phyloP scores from a whole-genome alignment of 176 grass and related monocot genomes.

The Avena eriantha region DNA sequence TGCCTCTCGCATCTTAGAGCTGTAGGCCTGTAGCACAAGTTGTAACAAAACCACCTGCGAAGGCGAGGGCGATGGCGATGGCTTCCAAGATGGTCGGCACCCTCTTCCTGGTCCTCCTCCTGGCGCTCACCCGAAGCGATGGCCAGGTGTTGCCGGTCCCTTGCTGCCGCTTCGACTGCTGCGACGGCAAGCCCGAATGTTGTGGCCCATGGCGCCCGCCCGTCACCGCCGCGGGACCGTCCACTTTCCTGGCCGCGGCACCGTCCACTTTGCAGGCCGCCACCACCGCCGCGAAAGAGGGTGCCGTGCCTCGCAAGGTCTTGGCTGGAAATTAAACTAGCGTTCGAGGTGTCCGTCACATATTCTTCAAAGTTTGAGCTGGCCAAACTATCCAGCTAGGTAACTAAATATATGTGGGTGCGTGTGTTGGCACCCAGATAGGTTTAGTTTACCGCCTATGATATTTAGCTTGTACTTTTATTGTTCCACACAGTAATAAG shows the following conservation, averaged over 20 bases:
- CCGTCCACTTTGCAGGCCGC: background rate
- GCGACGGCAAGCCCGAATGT: slow-evolving; percentile 57
- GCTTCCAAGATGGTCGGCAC: slow-evolving; percentile 17
- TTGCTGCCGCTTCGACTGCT: slow-evolving; percentile 54
- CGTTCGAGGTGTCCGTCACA: background rate
- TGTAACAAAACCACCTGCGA: background rate
- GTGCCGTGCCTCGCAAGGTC: slow-evolving; percentile 34
- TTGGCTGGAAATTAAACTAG: background rate
- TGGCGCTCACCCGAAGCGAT: slow-evolving; percentile 45
- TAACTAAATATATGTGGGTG: background rate
- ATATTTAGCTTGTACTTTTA: background rate
- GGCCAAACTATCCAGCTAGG: background rate
- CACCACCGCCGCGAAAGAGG: background rate
- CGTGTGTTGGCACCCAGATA: background rate
- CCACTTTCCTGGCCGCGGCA: background rate
- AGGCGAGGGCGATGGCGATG: slow-evolving; percentile 11
- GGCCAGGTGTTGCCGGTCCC: slow-evolving; percentile 49
- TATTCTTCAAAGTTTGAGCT: background rate
- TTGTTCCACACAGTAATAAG: background rate
- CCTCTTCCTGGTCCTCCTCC: slow-evolving; percentile 35
- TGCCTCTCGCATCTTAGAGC: background rate
- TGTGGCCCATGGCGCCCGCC: background rate
- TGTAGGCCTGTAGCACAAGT: background rate
- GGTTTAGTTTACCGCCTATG: background rate
- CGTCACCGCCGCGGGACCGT: background rate